Evolutionary conservation across 495 filamentous ascomycete species (phyloP).

Genomic region (Penicillium daleae): DNA sequence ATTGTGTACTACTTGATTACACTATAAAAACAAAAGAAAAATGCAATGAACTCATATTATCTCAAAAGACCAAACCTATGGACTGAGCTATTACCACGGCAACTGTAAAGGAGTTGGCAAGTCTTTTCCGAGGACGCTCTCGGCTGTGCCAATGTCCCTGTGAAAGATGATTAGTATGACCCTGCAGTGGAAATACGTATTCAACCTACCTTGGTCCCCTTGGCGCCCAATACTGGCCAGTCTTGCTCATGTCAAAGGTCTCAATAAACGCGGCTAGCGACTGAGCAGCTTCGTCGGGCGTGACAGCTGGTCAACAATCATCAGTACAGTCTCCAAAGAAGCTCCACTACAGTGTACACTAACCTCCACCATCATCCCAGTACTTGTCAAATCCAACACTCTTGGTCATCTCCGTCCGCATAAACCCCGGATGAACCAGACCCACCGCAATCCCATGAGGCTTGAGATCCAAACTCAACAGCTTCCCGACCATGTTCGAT

Average conservation of each 20-base stretch:
- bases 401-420: conserved; percentile 75
- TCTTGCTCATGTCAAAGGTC: conserved; percentile 63
- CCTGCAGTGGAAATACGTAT: not conserved
- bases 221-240: conserved; percentile 74
- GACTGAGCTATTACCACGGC: conserved; percentile 58
- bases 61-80: not conserved
- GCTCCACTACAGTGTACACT: conserved; percentile 18
- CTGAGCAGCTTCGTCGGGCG: conserved; percentile 66
- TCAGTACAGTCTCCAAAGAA: not conserved
- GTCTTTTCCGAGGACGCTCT: conserved; percentile 61
- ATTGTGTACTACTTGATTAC: not conserved
- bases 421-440: conserved; percentile 73
- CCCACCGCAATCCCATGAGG: conserved; percentile 64
- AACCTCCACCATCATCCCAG: conserved; percentile 68
- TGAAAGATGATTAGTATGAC: not conserved
- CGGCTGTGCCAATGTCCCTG: conserved; percentile 72
- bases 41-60: not conserved
- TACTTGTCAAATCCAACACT: conserved; percentile 72
- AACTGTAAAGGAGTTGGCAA: conserved; percentile 67
- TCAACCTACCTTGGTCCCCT: conserved; percentile 61
- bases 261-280: conserved; percentile 65
- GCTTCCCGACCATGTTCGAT: conserved; percentile 74
- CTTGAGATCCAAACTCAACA: conserved; percentile 70
- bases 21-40: not conserved
- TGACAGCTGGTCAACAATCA: conserved; percentile 55